Evolutionary conservation across 164 flowering plant species (phyloP), one percentile per base, ranked within the genome.

Genomic region (Platanus orientalis): DNA sequence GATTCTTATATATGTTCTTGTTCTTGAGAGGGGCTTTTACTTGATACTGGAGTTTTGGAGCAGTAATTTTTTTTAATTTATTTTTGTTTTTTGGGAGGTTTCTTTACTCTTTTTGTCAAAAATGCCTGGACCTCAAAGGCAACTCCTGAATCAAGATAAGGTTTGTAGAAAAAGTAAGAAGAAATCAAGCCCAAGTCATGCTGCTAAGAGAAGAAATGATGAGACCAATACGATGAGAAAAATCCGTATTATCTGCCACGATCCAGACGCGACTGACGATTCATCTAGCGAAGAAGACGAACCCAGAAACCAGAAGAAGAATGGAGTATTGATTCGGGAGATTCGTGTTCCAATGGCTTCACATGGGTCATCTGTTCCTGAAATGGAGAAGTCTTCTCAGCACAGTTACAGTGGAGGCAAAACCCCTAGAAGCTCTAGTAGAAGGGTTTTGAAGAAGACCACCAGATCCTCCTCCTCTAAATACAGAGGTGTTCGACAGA

Each of bases 241-340:
- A 68, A 59, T 93, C 25, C 77, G 97, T 0, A 70, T 93, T 5
- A 69, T 90, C 59, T 84, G 76, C 45, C 11, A 68, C 19, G 98
- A 93, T 62, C 97, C 98, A 0, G 78, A 90, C 54, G 87, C 89
- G 0, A 92, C 98, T 0, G 98, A 92, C 64, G 79, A 83, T 1
- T 84, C 88, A 0, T 82, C 86, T 0, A 70, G 80, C 49, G 96
- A 89, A 25, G 96, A 87, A 17, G 28, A 69, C 29, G 24, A 24
- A 2, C 24, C 14, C 39, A 7, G 23, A n/a, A n/a, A n/a, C n/a
- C 5, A 36, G 24, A 34, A 58, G n/a, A n/a, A n/a, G 62, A 65
- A 54, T 1, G 17, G 40, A n/a, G 39, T 26, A 14, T 16, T 84
- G 14, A 71, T 87, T 20, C 76, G 62, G 7, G 94, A 84, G 61